phyloP scores from a whole-genome alignment of 345 rosid genomes.

The Eucalyptus urophylla region DNA sequence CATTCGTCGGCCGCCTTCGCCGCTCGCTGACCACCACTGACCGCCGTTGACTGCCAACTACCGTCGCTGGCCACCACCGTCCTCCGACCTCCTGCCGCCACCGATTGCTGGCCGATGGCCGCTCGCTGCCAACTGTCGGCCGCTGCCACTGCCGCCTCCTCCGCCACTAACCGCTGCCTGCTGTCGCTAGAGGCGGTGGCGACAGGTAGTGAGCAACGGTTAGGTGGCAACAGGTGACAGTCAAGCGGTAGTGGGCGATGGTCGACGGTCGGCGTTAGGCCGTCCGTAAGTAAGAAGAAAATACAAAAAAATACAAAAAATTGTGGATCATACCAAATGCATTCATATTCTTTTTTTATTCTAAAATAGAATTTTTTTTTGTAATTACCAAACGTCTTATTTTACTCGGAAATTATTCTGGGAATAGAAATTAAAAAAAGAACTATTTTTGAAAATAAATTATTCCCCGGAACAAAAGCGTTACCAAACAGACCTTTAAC shows the following conservation, averaged over 20 bases:
- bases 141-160: too few relatives aligned
- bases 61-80: rapidly evolving
- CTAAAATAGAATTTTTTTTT: too few relatives aligned
- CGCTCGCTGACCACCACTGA: rapidly evolving
- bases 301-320: rapidly evolving
- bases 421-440: too few relatives aligned
- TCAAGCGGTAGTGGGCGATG: rapidly evolving
- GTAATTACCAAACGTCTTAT: rapidly evolving
- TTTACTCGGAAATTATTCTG: too few relatives aligned
- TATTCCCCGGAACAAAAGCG: rapidly evolving
- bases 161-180: rapidly evolving
- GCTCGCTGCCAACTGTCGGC: too few relatives aligned
- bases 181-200: too few relatives aligned
- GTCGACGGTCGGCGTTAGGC: rapidly evolving
- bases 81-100: too few relatives aligned
- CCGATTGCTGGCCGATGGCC: too few relatives aligned
- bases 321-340: rapidly evolving
- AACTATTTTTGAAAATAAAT: too few relatives aligned
- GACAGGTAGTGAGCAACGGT: too few relatives aligned
- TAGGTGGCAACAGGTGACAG: too few relatives aligned
- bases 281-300: rapidly evolving
- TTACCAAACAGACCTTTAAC: neutral
- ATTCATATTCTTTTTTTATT: too few relatives aligned
- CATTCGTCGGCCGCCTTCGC: rapidly evolving
- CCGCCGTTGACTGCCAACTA: rapidly evolving